phyloP scores from a whole-genome alignment of 345 rosid genomes.

The Gossypioides kirkii region DNA sequence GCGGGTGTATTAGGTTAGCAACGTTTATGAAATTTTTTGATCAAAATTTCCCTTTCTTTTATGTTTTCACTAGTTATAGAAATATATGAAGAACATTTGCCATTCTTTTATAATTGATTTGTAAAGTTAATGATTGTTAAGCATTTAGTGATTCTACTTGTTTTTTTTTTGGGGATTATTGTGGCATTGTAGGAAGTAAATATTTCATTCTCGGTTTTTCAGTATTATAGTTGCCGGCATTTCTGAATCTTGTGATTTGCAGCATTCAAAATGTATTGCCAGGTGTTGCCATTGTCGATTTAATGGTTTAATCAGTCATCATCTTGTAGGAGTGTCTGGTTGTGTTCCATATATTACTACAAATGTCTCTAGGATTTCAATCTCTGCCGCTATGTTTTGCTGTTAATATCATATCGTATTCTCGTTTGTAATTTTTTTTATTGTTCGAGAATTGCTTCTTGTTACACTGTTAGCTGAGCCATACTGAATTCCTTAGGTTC shows the following conservation, averaged over 20 bases:
- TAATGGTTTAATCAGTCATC: background rate
- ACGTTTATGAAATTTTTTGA: background rate
- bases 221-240: background rate
- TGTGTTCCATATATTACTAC: background rate
- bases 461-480: background rate
- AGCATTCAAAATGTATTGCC: background rate
- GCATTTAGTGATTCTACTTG: too few species aligned
- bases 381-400: background rate
- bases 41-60: background rate
- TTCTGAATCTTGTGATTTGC: background rate
- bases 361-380: background rate
- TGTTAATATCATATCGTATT: background rate
- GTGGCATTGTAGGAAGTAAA: too few species aligned
- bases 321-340: background rate
- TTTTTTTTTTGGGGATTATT: too few species aligned
- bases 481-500: too few species aligned
- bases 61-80: background rate
- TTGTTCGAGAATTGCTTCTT: background rate
- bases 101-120: background rate
- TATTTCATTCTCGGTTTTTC: background rate
- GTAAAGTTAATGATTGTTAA: too few species aligned
- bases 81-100: background rate
- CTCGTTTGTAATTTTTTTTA: background rate
- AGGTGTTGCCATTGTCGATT: background rate
- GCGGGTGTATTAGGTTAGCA: conserved; percentile 45